Evolutionary conservation across 139 green algal species (phyloP).

Genomic region (Chlorella sp.): DNA sequence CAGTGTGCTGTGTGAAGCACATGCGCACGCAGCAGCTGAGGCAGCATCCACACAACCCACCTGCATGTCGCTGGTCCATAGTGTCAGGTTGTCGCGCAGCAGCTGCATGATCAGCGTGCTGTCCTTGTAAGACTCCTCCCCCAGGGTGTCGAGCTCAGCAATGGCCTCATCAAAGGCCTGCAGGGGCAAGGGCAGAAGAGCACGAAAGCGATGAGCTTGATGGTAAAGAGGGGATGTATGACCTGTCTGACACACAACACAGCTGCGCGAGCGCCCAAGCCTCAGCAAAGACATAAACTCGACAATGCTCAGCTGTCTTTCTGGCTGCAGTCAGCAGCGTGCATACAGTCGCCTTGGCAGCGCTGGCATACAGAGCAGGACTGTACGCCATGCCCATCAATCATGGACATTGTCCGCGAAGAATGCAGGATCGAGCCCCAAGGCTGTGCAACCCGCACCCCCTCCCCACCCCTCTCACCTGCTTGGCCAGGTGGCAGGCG

Average conservation of each 20-base stretch:
- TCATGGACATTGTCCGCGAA: too few species aligned
- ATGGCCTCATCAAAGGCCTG: slow-evolving; percentile 99
- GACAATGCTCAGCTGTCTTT: too few species aligned
- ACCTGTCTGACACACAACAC: background rate
- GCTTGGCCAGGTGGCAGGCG: slow-evolving; percentile 94
- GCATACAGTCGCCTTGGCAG: too few species aligned
- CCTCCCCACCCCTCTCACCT: slow-evolving; percentile 41
- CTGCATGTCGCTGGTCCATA: slow-evolving; percentile 99
- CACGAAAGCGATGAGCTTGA: too few species aligned
- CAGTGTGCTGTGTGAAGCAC: too few species aligned
- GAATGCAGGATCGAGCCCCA: too few species aligned
- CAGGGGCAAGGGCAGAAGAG: too few species aligned
- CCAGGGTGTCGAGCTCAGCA: slow-evolving; percentile 94
- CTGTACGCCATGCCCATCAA: too few species aligned
- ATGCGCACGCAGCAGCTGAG: background rate
- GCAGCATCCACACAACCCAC: slow-evolving; percentile 16
- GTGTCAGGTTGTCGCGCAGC: slow-evolving; percentile 96
- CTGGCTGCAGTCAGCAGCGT: too few species aligned
- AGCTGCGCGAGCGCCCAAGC: too few species aligned
- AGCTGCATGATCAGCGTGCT: slow-evolving; percentile 99
- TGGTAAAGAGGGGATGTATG: background rate
- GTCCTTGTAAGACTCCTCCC: slow-evolving; percentile 99
- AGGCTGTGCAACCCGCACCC: background rate
- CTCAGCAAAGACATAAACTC: too few species aligned
- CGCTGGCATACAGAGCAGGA: too few species aligned